These are phyloP conservation scores for Cicer cuneatum DNA, from an alignment of 306 rosid species.

Conservation along the genomic window DNA sequence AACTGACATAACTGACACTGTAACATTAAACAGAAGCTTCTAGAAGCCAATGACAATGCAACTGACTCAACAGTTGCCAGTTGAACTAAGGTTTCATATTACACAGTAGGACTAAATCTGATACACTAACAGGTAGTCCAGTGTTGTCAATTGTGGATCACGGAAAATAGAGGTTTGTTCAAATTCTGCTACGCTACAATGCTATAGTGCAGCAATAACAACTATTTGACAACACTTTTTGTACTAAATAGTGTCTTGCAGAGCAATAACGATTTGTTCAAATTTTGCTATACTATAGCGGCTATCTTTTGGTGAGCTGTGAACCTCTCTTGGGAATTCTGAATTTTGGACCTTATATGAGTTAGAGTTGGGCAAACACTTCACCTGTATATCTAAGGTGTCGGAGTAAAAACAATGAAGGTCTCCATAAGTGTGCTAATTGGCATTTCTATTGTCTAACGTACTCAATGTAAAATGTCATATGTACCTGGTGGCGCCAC, in stretches of 20 bases:
- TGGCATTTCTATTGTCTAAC: constrained; percentile 25
- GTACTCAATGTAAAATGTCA: background rate
- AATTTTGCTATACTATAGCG: too few relatives aligned
- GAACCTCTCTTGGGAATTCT: constrained; percentile 7
- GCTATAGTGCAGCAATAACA: too few relatives aligned
- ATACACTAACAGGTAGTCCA: background rate
- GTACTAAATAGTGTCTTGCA: too few relatives aligned
- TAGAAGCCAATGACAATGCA: background rate
- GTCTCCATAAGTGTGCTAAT: background rate
- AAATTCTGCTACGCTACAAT: too few relatives aligned
- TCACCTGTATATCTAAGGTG: background rate
- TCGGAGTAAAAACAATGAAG: background rate
- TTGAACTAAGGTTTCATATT: background rate
- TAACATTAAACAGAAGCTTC: background rate
- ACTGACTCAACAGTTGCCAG: background rate
- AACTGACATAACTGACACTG: too few relatives aligned
- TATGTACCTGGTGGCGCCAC: background rate
- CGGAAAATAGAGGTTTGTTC: too few relatives aligned
- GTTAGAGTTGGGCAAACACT: background rate
- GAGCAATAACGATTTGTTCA: too few relatives aligned
- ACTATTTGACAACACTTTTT: too few relatives aligned
- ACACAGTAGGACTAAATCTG: background rate
- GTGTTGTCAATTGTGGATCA: too few relatives aligned
- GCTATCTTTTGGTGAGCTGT: background rate
- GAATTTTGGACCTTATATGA: constrained; percentile 16